phyloP scores from a whole-genome alignment of 805 yeast genomes.

The Lachancea cidri region DNA sequence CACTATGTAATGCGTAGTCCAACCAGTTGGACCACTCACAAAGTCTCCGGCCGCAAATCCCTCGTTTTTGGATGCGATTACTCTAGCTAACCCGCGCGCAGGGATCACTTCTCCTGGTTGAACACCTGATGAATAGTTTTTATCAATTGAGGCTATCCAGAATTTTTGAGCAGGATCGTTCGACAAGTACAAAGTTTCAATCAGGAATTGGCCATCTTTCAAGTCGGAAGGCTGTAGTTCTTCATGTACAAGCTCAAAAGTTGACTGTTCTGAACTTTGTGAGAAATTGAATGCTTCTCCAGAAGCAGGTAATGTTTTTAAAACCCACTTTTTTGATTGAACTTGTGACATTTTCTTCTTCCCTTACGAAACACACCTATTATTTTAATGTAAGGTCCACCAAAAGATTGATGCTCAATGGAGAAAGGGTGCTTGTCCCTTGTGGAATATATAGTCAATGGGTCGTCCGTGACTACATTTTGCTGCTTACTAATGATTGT shows the following conservation, averaged over 20 bases:
- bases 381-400: not conserved
- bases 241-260: constrained; percentile 23
- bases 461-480: too few species aligned
- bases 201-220: constrained; percentile 38
- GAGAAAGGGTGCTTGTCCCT: too few species aligned
- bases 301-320: constrained; percentile 26
- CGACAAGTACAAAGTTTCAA: constrained; percentile 45
- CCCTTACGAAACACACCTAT: not conserved
- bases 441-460: too few species aligned
- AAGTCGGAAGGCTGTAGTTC: constrained; percentile 23
- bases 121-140: constrained; percentile 28
- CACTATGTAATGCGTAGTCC: constrained; percentile 44
- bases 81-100: constrained; percentile 47
- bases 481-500: too few species aligned
- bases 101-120: constrained; percentile 42
- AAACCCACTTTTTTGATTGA: constrained; percentile 30
- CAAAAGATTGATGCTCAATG: not conserved
- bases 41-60: constrained; percentile 41
- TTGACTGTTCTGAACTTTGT: constrained; percentile 13
- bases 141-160: constrained; percentile 40
- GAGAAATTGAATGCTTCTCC: constrained; percentile 26
- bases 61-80: constrained; percentile 42
- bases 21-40: constrained; percentile 37
- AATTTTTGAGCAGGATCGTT: constrained; percentile 61
- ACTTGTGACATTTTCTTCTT: constrained; percentile 2